These are phyloP conservation scores for Neurospora sp. DNA, from an alignment of 2,329 filamentous ascomycete genomes.

Conservation along the genomic window DNA sequence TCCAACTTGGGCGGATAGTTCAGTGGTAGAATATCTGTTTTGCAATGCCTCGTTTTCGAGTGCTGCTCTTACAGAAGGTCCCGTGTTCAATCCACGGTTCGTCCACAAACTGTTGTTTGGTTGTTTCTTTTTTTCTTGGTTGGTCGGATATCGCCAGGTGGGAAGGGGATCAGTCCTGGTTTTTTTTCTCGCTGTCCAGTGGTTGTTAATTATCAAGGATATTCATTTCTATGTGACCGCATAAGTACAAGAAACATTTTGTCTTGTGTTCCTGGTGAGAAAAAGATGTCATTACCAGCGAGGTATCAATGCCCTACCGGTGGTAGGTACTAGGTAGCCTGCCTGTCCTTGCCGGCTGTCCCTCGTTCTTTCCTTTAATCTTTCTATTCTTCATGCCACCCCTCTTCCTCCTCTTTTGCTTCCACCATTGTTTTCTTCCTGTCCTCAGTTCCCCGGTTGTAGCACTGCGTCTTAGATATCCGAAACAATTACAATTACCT, in stretches of 20 bases:
- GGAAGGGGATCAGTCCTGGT: accelerated
- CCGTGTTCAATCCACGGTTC: background rate
- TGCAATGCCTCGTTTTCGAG: background rate
- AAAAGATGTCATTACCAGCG: background rate
- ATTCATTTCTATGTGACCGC: background rate
- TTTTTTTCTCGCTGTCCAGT: background rate
- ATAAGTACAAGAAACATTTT: background rate
- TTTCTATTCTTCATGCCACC: background rate
- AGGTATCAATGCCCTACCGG: background rate
- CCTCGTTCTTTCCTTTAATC: background rate
- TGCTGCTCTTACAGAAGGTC: background rate
- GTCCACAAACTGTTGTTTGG: background rate
- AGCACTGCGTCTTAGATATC: too few relatives aligned
- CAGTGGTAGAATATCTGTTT: background rate
- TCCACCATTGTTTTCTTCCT: too few relatives aligned
- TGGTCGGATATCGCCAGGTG: background rate
- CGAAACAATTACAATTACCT: too few relatives aligned
- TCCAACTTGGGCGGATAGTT: background rate
- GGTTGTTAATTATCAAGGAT: background rate
- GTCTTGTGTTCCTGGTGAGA: too few relatives aligned
- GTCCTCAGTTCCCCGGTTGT: too few relatives aligned
- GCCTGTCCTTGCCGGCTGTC: background rate
- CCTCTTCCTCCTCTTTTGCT: background rate
- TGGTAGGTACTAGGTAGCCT: too few relatives aligned
- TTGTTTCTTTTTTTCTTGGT: background rate